These are phyloP conservation scores for Trichophyton verrucosum DNA, from an alignment of 2,329 filamentous ascomycete genomes.

Conservation along the genomic window DNA sequence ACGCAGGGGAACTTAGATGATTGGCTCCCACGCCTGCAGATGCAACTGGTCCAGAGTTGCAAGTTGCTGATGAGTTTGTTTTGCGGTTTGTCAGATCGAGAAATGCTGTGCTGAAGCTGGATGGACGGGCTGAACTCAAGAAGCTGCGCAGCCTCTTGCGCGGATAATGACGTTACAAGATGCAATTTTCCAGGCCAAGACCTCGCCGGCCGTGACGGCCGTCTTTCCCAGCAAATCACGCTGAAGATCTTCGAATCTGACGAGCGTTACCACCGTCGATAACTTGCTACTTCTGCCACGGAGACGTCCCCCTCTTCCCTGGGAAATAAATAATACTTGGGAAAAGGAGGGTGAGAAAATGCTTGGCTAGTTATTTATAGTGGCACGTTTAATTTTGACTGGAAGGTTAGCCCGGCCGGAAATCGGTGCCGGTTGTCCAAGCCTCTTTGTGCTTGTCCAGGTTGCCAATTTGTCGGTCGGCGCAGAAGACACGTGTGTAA, in stretches of 20 bases:
- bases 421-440: background rate
- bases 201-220: background rate
- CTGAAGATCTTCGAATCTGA: background rate
- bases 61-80: background rate
- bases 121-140: background rate
- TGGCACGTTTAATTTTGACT: background rate
- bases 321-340: no score
- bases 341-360: background rate
- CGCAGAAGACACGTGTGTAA: background rate
- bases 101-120: background rate
- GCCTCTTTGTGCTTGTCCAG: background rate
- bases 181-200: background rate
- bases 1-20: background rate
- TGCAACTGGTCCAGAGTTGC: background rate
- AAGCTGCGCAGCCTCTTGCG: background rate
- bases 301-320: background rate
- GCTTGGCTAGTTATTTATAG: background rate
- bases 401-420: slow-evolving; percentile 1
- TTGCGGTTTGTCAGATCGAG: background rate
- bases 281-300: background rate
- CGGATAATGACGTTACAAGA: background rate
- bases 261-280: no score
- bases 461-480: background rate
- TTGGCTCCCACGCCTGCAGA: background rate
- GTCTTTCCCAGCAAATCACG: background rate